phyloP scores from a whole-genome alignment of 306 rosid species.

The Quercus berberidifolia region DNA sequence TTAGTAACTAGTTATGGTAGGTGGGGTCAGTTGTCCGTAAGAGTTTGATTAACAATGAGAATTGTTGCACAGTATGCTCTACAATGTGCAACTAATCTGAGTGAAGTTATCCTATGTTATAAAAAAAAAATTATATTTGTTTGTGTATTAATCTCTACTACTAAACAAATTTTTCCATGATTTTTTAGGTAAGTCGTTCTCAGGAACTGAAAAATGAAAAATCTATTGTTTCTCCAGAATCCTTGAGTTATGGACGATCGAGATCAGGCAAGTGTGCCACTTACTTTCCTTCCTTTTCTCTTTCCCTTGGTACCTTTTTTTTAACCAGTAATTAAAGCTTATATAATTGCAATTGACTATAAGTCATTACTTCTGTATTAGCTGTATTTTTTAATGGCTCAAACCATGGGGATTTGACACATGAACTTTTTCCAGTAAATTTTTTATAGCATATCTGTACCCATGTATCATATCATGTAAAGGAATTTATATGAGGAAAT shows the following conservation, averaged over 20 bases:
- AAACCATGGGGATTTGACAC: neutral
- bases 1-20: no score
- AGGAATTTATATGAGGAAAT: no score
- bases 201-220: slow-evolving; percentile 4
- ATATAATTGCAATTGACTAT: neutral
- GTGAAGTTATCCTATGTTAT: no score
- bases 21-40: no score
- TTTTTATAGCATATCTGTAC: neutral
- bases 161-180: no score
- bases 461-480: no score
- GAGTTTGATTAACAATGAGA: no score
- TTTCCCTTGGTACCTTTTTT: neutral
- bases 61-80: no score
- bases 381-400: neutral
- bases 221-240: slow-evolving; percentile 35
- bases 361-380: neutral
- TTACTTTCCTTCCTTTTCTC: neutral
- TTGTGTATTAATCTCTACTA: no score
- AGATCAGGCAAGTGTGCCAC: slow-evolving; percentile 47
- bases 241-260: slow-evolving; percentile 46
- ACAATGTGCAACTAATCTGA: no score
- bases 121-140: no score
- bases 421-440: neutral
- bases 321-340: neutral
- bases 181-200: slow-evolving; percentile 19